Evolutionary conservation across 345 rosid genomes (phyloP).

Genomic region (Eucalyptus erythrocorys): DNA sequence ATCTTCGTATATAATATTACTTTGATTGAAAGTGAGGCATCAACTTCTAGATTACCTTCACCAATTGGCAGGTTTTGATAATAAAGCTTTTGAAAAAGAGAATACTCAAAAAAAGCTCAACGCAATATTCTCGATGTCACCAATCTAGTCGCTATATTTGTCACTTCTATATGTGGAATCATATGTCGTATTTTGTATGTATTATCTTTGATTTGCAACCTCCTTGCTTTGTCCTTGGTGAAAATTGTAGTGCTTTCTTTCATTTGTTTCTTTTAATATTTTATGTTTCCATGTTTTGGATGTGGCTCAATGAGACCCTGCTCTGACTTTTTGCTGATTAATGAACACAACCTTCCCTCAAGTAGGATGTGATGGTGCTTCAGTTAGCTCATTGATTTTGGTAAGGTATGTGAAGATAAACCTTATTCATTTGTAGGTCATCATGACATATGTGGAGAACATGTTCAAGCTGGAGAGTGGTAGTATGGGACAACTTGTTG

Average conservation of each 20-base stretch:
- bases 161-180: background rate
- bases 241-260: background rate
- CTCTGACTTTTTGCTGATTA: background rate
- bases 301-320: background rate
- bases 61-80: background rate
- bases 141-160: background rate
- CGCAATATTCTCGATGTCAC: background rate
- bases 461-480: slow-evolving; percentile 73
- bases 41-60: background rate
- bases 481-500: slow-evolving; percentile 56
- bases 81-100: background rate
- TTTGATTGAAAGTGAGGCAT: background rate
- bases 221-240: background rate
- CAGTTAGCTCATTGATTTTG: background rate
- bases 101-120: background rate
- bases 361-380: background rate
- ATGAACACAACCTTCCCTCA: background rate
- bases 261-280: background rate
- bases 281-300: background rate
- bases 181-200: background rate
- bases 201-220: background rate
- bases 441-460: slow-evolving; percentile 56
- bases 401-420: background rate
- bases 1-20: background rate
- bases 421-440: slow-evolving; percentile 10